Conservation (phyloP, 2,329 filamentous ascomycete genomes). For the Aspergillus viridinutans region DNA sequence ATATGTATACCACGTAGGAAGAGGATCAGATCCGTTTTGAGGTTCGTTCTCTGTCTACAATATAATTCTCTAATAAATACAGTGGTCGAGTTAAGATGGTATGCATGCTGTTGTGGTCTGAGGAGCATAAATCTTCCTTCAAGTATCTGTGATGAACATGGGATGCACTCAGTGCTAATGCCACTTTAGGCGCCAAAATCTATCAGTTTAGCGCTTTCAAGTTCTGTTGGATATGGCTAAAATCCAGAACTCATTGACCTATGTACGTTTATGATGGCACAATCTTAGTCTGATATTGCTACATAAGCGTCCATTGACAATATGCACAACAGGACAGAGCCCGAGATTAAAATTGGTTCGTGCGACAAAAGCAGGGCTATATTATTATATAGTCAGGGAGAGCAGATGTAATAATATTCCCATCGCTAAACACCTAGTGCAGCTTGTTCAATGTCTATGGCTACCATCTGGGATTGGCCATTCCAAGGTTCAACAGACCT, state of each 20-base stretch:
- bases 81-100: not conserved
- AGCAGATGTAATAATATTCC: too few relatives aligned
- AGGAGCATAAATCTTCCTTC: not conserved
- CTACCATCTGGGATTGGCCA: not conserved
- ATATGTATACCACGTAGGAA: not conserved
- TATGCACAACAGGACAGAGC: not conserved
- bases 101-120: not conserved
- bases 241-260: too few relatives aligned
- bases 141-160: too few relatives aligned
- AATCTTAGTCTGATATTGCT: not conserved
- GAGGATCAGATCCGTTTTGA: not conserved
- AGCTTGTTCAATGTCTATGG: not conserved
- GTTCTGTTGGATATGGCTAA: not conserved
- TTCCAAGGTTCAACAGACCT: not conserved
- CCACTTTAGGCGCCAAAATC: not conserved
- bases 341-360: not conserved
- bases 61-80: not conserved
- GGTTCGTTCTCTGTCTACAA: not conserved
- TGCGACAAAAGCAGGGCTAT: not conserved
- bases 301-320: too few relatives aligned
- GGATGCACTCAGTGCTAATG: not conserved
- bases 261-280: too few relatives aligned
- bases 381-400: not conserved
- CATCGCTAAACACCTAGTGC: too few relatives aligned
- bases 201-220: not conserved